Evolutionary conservation across 208 protist genomes (phyloP).

Genomic region (Wallacemonas collosoma): DNA sequence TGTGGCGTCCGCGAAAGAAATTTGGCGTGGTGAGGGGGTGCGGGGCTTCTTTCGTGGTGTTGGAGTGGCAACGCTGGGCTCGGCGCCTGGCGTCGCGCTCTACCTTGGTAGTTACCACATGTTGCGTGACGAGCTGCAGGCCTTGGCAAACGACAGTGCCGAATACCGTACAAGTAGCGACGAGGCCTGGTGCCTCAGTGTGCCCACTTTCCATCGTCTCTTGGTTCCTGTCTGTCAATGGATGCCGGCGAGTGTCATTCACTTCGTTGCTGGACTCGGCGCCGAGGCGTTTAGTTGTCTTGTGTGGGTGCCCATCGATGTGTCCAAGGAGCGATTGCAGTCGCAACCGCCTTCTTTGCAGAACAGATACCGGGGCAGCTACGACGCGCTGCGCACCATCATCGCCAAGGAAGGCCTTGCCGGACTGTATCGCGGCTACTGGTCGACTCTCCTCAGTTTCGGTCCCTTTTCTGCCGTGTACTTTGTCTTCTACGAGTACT

Average conservation of each 20-base stretch:
- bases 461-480: slow-evolving; percentile 90
- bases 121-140: slow-evolving; percentile 22
- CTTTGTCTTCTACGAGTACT: slow-evolving; percentile 86
- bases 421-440: slow-evolving; percentile 88
- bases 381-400: slow-evolving; percentile 68
- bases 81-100: slow-evolving; percentile 74
- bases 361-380: slow-evolving; percentile 65
- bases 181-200: background rate
- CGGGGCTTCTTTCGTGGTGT: slow-evolving; percentile 84
- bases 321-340: slow-evolving; percentile 87
- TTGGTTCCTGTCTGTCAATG: background rate
- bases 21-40: slow-evolving; percentile 60
- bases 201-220: background rate
- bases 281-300: slow-evolving; percentile 85
- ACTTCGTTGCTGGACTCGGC: slow-evolving; percentile 62
- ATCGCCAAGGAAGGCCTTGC: slow-evolving; percentile 53
- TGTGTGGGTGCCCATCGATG: slow-evolving; percentile 90
- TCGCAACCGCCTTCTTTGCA: slow-evolving; percentile 61
- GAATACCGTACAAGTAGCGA: background rate
- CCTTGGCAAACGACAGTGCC: background rate
- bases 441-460: slow-evolving; percentile 83
- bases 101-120: slow-evolving; percentile 79
- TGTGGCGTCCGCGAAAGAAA: slow-evolving; percentile 22
- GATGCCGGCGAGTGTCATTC: slow-evolving; percentile 37
- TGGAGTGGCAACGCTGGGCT: slow-evolving; percentile 65